Percentiles rank a stretch among this genome's conserved stretches.
Conservation (phyloP, 2,329 filamentous ascomycete genomes). For the Exophiala sideris region DNA sequence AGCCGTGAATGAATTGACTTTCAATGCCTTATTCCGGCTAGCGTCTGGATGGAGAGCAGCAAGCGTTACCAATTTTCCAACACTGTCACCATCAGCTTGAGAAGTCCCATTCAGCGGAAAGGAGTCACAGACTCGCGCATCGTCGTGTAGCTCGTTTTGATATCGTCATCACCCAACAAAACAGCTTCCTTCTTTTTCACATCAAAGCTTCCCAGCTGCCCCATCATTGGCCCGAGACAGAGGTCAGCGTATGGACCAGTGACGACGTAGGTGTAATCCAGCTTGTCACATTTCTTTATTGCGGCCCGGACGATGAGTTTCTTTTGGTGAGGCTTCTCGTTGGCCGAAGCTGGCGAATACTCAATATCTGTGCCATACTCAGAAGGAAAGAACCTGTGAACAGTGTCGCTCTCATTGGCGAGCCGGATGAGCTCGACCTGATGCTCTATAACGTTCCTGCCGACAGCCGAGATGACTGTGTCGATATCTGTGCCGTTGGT, state of each 20-base stretch:
- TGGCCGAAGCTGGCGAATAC: slow-evolving; percentile 54
- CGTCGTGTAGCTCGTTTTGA: slow-evolving; percentile 63
- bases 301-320: slow-evolving; percentile 65
- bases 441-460: slow-evolving; percentile 56
- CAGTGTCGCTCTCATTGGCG: slow-evolving; percentile 50
- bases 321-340: slow-evolving; percentile 64
- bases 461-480: slow-evolving; percentile 63
- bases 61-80: slow-evolving; percentile 64
- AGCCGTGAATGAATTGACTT: slow-evolving; percentile 67
- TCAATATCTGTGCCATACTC: slow-evolving; percentile 66
- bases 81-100: slow-evolving; percentile 30
- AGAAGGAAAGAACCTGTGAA: slow-evolving; percentile 64
- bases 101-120: neutral
- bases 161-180: slow-evolving; percentile 60
- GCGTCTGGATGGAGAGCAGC: slow-evolving; percentile 56
- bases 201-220: slow-evolving; percentile 56
- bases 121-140: slow-evolving; percentile 60
- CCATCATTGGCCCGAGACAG: slow-evolving; percentile 47
- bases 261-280: slow-evolving; percentile 65
- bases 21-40: slow-evolving; percentile 56
- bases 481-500: slow-evolving; percentile 47
- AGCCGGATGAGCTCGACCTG: slow-evolving; percentile 61
- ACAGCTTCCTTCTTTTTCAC: slow-evolving; percentile 55
- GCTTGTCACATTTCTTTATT: slow-evolving; percentile 45
- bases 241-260: slow-evolving; percentile 67